These are phyloP conservation scores for Trypanosoma melophagium DNA, from an alignment of 208 protist species.

Conservation along the genomic window DNA sequence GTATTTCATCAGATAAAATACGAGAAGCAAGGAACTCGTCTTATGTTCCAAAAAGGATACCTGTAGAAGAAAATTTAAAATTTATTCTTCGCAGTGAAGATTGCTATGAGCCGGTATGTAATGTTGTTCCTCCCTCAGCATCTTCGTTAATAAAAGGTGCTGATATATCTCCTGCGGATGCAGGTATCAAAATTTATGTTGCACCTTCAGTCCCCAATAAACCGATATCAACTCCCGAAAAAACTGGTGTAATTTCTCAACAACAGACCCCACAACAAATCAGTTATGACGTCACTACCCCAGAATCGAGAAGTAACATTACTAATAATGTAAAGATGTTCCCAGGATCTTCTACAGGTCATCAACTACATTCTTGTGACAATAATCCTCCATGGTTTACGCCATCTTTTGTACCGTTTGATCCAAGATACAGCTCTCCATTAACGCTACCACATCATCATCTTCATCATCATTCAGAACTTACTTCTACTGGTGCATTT, in stretches of 20 bases:
- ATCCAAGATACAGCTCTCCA: neutral
- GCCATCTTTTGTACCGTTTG: neutral
- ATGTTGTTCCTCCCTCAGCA: conserved; percentile 68
- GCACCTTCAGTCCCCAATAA: conserved; percentile 51
- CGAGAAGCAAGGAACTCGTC: conserved; percentile 32
- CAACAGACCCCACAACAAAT: conserved; percentile 12
- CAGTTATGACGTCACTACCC: conserved; percentile 12
- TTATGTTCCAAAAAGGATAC: conserved; percentile 58
- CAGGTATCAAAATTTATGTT: conserved; percentile 88
- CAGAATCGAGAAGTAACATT: neutral
- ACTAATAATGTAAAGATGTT: conserved; percentile 8
- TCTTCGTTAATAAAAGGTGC: conserved; percentile 82
- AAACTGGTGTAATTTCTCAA: neutral
- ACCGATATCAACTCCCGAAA: conserved; percentile 6
- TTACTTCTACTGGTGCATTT: neutral
- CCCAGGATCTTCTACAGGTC: neutral
- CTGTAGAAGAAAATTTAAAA: conserved; percentile 66
- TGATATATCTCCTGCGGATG: conserved; percentile 76
- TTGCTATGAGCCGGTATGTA: conserved; percentile 71
- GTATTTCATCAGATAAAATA: conserved; percentile 44
- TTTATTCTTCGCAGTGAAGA: conserved; percentile 62
- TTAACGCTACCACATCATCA: neutral
- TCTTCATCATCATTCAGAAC: neutral
- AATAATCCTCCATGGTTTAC: neutral
- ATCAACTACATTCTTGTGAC: neutral